A percentile compares a stretch with the other conserved stretches of the same genome.
These are phyloP conservation scores for Geotrichum aggregatum DNA, from an alignment of 1,139 yeast genomes.

Conservation along the genomic window DNA sequence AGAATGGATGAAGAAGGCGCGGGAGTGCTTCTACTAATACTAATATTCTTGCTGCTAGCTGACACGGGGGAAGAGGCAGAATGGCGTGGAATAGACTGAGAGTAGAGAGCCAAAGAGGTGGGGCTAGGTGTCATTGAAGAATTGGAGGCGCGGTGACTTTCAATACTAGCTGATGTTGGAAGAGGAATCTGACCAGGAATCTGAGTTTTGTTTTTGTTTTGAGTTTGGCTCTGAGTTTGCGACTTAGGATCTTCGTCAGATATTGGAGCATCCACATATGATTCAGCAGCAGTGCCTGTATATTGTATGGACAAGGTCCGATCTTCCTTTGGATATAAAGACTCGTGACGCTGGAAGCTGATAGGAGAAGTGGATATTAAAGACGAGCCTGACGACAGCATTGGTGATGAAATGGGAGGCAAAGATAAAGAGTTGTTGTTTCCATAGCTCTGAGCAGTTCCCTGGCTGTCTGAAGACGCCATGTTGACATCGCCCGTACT, in stretches of 20 bases:
- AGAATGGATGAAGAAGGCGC: no score
- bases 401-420: constrained; percentile 3
- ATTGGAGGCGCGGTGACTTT: no score
- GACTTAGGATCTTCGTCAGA: background rate
- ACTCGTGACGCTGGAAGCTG: constrained; percentile 3
- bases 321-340: background rate
- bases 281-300: background rate
- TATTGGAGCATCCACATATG: background rate
- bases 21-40: no score
- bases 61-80: background rate
- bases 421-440: background rate
- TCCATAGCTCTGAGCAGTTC: background rate
- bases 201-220: background rate
- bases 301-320: background rate
- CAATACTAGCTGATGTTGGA: no score
- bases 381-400: background rate
- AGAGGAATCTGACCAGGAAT: no score
- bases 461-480: background rate
- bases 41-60: no score
- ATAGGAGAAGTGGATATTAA: background rate
- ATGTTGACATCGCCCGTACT: background rate
- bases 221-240: background rate
- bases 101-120: background rate
- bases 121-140: background rate
- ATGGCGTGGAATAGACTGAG: background rate